phyloP scores from a whole-genome alignment of 1,284 basidiomycete species.

The Crepidotus sp. region DNA sequence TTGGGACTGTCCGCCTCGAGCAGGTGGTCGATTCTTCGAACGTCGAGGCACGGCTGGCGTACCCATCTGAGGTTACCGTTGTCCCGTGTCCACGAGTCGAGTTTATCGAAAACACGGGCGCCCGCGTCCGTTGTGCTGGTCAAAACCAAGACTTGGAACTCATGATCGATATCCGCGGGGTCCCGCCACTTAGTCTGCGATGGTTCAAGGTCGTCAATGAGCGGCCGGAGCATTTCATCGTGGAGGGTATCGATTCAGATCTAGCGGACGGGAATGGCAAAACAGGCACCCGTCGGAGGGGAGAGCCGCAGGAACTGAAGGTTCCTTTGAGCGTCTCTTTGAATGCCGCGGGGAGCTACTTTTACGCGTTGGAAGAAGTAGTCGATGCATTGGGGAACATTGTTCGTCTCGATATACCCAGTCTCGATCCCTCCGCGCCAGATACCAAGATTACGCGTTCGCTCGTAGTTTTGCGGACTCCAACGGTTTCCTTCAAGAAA shows the following conservation, averaged over 20 bases:
- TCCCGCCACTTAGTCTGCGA: constrained; percentile 69
- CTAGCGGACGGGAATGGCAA: constrained; percentile 22
- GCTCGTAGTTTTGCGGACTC: constrained; percentile 69
- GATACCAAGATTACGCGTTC: constrained; percentile 52
- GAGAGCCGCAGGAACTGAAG: constrained; percentile 45
- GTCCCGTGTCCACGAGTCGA: constrained; percentile 75
- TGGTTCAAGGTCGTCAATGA: constrained; percentile 67
- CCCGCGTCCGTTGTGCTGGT: constrained; percentile 64
- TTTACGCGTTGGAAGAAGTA: constrained; percentile 65
- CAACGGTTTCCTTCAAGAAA: constrained; percentile 63
- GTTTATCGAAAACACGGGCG: constrained; percentile 45
- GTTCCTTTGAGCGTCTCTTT: constrained; percentile 64
- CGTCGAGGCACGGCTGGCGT: constrained; percentile 55
- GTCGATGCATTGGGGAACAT: constrained; percentile 69
- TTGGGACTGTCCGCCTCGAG: constrained; percentile 67
- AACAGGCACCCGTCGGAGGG: constrained; percentile 21
- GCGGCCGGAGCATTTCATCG: constrained; percentile 57
- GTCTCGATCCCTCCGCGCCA: constrained; percentile 26
- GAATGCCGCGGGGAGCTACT: constrained; percentile 52
- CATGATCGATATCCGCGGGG: constrained; percentile 64
- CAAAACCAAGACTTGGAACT: constrained; percentile 56
- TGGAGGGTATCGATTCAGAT: constrained; percentile 76
- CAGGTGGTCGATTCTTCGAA: constrained; percentile 64
- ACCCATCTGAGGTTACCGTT: constrained; percentile 63
- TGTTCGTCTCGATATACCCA: constrained; percentile 34